These are phyloP conservation scores for Hypoxylon sp. DNA, from an alignment of 2,329 filamentous ascomycete species.

Conservation along the genomic window DNA sequence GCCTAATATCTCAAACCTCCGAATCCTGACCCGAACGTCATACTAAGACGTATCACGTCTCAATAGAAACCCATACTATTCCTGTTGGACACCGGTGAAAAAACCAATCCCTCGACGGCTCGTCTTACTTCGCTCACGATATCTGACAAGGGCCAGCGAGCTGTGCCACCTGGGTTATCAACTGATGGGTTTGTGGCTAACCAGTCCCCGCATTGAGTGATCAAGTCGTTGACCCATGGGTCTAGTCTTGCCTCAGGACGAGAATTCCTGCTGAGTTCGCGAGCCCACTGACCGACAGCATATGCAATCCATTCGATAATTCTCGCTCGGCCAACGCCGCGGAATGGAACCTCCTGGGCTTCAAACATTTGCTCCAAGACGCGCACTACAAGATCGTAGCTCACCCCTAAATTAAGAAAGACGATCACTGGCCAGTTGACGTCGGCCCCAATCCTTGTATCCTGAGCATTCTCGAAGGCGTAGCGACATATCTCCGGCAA, in stretches of 20 bases:
- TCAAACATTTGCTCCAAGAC: conserved; percentile 71
- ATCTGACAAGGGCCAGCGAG: conserved; percentile 61
- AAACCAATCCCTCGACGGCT: conserved; percentile 61
- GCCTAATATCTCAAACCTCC: conserved; percentile 6
- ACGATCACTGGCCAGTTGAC: conserved; percentile 70
- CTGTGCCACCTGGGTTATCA: conserved; percentile 62
- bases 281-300: conserved; percentile 63
- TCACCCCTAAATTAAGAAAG: conserved; percentile 69
- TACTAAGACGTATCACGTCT: conserved; percentile 34
- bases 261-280: conserved; percentile 57
- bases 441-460: conserved; percentile 70
- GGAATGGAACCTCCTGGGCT: conserved; percentile 72
- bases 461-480: conserved; percentile 70
- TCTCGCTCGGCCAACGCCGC: conserved; percentile 63
- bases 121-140: conserved; percentile 61
- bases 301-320: conserved; percentile 70
- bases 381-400: conserved; percentile 69
- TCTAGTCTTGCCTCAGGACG: conserved; percentile 51
- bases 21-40: conserved; percentile 12
- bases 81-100: conserved; percentile 58
- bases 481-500: conserved; percentile 75
- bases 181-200: conserved; percentile 55
- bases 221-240: conserved; percentile 56
- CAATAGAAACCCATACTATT: conserved; percentile 62
- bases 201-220: conserved; percentile 65